Conservation (phyloP, 371 early-diverging fungal species). For the Mucor sp. region DNA sequence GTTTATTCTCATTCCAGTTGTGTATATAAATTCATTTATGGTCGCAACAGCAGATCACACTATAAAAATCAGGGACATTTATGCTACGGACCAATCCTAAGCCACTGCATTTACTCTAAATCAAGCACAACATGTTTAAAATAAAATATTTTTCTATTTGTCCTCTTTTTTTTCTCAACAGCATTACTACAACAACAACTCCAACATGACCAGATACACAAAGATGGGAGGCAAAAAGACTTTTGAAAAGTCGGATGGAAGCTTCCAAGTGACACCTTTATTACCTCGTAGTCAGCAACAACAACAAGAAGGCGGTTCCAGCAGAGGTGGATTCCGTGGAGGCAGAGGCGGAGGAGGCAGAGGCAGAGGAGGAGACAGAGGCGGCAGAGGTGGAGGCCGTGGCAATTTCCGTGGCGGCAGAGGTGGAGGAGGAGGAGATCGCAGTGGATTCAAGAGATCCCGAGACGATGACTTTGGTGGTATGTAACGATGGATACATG, state of each 20-base stretch:
- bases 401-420: conserved; percentile 9
- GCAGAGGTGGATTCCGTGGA: conserved; percentile 3
- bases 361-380: background rate
- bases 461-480: conserved; percentile 16
- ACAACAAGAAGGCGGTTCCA: background rate
- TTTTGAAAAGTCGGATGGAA: conserved; percentile 55
- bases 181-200: background rate
- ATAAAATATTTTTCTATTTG: conserved; percentile 3
- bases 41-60: too few relatives aligned
- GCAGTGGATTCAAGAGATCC: conserved; percentile 12
- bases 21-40: too few relatives aligned
- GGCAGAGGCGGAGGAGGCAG: background rate
- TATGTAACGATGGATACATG: background rate
- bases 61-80: too few relatives aligned
- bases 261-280: conserved; percentile 56
- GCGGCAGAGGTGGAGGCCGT: background rate
- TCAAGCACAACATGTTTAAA: background rate
- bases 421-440: background rate
- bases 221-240: conserved; percentile 59
- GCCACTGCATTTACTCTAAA: conserved; percentile 10
- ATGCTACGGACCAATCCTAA: conserved; percentile 4
- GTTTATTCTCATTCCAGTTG: too few relatives aligned
- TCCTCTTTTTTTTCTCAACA: background rate
- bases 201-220: conserved; percentile 65
- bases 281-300: conserved; percentile 41